Percentiles rank a stretch among this genome's conserved stretches.
These are phyloP conservation scores for Aspergillus costaricaensis DNA, from an alignment of 2,329 filamentous ascomycete species.

Conservation along the genomic window DNA sequence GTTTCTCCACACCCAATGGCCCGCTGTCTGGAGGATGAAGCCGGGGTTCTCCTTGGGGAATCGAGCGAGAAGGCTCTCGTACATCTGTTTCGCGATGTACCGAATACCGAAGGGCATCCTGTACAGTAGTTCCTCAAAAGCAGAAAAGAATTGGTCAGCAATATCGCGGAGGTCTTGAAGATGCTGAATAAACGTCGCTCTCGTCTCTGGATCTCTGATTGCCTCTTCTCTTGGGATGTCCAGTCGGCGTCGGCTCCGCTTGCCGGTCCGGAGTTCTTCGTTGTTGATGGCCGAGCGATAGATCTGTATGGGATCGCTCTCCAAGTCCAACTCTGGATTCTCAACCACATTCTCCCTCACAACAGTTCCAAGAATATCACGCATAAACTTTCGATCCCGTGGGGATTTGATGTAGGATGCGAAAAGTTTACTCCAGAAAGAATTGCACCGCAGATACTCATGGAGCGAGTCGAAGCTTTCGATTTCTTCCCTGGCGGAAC, in stretches of 20 bases:
- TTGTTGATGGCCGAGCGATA: constrained; percentile 96
- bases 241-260: constrained; percentile 74
- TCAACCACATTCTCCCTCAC: constrained; percentile 92
- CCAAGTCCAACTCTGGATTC: constrained; percentile 84
- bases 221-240: constrained; percentile 89
- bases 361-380: constrained; percentile 79
- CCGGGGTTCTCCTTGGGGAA: constrained; percentile 80
- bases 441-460: constrained; percentile 85
- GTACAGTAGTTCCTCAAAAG: constrained; percentile 78
- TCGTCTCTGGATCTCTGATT: constrained; percentile 92
- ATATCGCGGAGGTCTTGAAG: constrained; percentile 92
- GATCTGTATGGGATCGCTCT: constrained; percentile 97
- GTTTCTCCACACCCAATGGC: constrained; percentile 90
- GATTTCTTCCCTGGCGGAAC: constrained; percentile 83
- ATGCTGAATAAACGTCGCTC: constrained; percentile 90
- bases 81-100: constrained; percentile 83
- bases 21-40: constrained; percentile 77
- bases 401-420: constrained; percentile 87
- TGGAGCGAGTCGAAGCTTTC: constrained; percentile 71
- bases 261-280: constrained; percentile 89
- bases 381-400: constrained; percentile 86
- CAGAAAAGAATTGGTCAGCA: constrained; percentile 82
- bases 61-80: constrained; percentile 71
- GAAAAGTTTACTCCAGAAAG: constrained; percentile 89
- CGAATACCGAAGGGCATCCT: constrained; percentile 92